These are phyloP conservation scores for Phytophthora cactorum DNA, from an alignment of 352 stramenopile species.

Conservation along the genomic window DNA sequence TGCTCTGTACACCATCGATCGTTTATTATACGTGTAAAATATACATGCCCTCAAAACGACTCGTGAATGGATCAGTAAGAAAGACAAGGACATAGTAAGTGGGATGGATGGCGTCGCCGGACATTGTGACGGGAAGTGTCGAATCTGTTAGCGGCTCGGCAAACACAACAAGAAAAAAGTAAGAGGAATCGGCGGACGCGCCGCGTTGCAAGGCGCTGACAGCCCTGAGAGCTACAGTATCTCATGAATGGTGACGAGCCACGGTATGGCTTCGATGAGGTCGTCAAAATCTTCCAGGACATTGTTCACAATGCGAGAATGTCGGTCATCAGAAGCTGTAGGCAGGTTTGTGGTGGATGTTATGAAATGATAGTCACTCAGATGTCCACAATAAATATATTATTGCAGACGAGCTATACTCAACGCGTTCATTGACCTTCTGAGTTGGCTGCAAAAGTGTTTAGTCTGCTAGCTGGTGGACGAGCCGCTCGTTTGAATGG, in stretches of 20 bases:
- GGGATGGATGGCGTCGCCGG: too few species aligned
- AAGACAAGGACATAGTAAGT: too few species aligned
- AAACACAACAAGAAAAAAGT: too few species aligned
- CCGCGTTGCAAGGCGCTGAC: too few species aligned
- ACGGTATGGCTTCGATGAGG: conserved; percentile 45
- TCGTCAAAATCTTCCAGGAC: conserved; percentile 35
- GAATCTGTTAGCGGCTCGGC: too few species aligned
- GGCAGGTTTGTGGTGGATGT: conserved; percentile 6
- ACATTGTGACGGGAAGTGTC: too few species aligned
- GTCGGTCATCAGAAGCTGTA: conserved; percentile 16
- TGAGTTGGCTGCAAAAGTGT: neutral
- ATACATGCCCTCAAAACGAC: too few species aligned
- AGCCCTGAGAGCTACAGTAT: conserved; percentile 19
- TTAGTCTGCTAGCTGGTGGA: neutral
- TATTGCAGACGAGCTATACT: conserved; percentile 12
- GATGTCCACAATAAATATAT: conserved; percentile 3
- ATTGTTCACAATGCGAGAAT: conserved; percentile 15
- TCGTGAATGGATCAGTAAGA: too few species aligned
- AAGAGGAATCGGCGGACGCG: too few species aligned
- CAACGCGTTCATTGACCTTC: neutral
- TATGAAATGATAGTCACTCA: conserved; percentile 5
- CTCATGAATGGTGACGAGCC: conserved; percentile 32
- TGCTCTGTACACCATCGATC: too few species aligned
- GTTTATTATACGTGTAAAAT: too few species aligned
- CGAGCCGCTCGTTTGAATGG: neutral